Conservation (phyloP, 108 stramenopile species). For the Pseudonitzschia multiseries region DNA sequence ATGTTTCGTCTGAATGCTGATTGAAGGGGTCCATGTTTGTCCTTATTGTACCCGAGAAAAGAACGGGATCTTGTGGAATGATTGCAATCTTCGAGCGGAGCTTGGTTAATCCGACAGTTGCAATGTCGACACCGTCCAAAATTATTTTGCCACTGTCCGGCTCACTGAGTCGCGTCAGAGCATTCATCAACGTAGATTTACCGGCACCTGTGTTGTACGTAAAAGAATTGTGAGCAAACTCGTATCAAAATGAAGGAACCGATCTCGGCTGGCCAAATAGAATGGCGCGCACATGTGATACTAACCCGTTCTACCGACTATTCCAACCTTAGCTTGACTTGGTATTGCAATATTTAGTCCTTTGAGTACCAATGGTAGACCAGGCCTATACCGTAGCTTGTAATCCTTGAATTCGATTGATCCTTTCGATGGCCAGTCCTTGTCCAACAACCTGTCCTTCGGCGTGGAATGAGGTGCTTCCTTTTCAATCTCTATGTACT, state of each 20-base stretch:
- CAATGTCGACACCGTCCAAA: constrained; percentile 90
- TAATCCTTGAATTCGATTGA: constrained; percentile 65
- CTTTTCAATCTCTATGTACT: constrained; percentile 60
- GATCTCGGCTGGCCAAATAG: too few species aligned
- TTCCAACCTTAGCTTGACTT: constrained; percentile 70
- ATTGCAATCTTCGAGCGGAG: constrained; percentile 85
- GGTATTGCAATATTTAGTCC: constrained; percentile 77
- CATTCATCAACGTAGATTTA: constrained; percentile 88
- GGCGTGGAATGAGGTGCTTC: constrained; percentile 57
- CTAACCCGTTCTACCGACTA: constrained; percentile 81
- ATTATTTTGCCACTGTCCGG: constrained; percentile 63
- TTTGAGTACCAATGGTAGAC: constrained; percentile 86
- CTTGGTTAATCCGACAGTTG: constrained; percentile 66
- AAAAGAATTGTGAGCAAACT: background rate
- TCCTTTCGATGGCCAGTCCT: constrained; percentile 77
- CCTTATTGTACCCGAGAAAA: constrained; percentile 90
- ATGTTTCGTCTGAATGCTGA: constrained; percentile 48
- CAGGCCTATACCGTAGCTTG: constrained; percentile 79
- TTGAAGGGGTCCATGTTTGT: constrained; percentile 94
- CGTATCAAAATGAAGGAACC: background rate
- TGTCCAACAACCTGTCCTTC: constrained; percentile 34
- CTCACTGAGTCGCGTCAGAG: constrained; percentile 78
- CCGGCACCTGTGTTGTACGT: constrained; percentile 51
- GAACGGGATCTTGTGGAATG: constrained; percentile 95
- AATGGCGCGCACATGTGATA: background rate